Conservation (phyloP, 1,284 basidiomycete genomes). For the Phellinidium pouzarii region DNA sequence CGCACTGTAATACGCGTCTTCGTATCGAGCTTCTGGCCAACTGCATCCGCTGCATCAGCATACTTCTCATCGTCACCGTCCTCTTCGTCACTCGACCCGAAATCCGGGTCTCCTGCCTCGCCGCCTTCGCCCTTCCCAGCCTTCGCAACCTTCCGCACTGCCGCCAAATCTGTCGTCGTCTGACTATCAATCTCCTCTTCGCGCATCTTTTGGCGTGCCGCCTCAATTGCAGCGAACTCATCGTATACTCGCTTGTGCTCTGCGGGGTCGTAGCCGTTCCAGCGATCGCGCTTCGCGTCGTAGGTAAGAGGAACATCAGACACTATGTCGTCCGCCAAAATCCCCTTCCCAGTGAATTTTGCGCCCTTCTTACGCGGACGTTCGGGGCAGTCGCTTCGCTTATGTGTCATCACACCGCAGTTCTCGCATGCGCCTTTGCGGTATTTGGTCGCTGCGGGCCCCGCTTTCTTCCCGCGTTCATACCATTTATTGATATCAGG, state of each 20-base stretch:
- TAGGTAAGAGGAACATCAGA: constrained; percentile 80
- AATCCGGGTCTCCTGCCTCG: constrained; percentile 78
- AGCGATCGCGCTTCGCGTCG: constrained; percentile 93
- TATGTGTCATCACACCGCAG: constrained; percentile 95
- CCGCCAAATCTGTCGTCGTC: constrained; percentile 82
- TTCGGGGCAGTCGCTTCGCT: constrained; percentile 88
- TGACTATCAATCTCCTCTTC: constrained; percentile 98
- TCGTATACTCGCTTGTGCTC: constrained; percentile 86
- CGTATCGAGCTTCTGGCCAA: constrained; percentile 95
- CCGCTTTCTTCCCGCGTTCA: constrained; percentile 80
- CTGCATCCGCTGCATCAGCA: constrained; percentile 94
- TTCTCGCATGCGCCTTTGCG: constrained; percentile 98
- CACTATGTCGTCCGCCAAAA: constrained; percentile 86
- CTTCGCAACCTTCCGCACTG: constrained; percentile 79
- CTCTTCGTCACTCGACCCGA: constrained; percentile 93
- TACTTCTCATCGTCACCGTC: constrained; percentile 95
- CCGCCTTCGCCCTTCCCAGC: constrained; percentile 54
- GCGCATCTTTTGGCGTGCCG: constrained; percentile 79
- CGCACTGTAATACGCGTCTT: constrained; percentile 98
- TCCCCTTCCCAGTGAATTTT: constrained; percentile 87
- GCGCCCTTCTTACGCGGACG: constrained; percentile 95
- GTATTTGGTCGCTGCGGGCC: constrained; percentile 91
- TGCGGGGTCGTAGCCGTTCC: constrained; percentile 95
- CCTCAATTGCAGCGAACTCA: constrained; percentile 91
- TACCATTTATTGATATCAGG: constrained; percentile 88